Evolutionary conservation across 2,329 filamentous ascomycete species (phyloP).

Genomic region (Berkeleyomyces rouxiae): DNA sequence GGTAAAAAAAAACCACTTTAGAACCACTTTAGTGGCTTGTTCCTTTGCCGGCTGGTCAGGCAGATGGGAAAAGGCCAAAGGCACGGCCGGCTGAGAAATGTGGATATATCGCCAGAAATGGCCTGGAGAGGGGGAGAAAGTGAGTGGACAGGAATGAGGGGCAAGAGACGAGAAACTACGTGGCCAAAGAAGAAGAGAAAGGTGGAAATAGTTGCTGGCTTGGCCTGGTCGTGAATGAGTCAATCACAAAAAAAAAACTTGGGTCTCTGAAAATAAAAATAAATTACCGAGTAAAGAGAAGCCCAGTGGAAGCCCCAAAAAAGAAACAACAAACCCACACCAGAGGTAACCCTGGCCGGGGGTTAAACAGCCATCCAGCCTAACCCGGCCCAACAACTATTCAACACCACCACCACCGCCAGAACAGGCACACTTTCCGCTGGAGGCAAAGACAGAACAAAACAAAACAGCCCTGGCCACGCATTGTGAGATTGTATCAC

Average conservation of each 20-base stretch:
- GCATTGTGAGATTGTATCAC: too few relatives aligned
- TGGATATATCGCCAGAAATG: background rate
- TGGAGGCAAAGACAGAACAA: background rate
- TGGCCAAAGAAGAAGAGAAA: background rate
- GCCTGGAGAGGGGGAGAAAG: background rate
- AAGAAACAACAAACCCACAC: background rate
- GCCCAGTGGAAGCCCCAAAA: background rate
- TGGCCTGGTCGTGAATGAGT: background rate
- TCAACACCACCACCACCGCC: background rate
- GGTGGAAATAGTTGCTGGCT: background rate
- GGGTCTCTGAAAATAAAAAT: background rate
- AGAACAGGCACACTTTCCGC: background rate
- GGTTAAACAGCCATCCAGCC: background rate
- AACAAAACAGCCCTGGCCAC: background rate
- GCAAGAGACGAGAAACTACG: background rate
- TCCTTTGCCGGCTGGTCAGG: constrained; percentile 5
- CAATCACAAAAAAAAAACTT: background rate
- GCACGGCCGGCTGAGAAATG: background rate
- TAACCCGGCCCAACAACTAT: background rate
- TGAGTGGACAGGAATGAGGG: background rate
- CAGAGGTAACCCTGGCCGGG: background rate
- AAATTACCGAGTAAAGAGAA: background rate
- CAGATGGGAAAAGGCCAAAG: background rate
- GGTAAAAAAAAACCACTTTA: background rate
- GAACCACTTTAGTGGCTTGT: constrained; percentile 7